phyloP scores from a whole-genome alignment of 1,139 yeast species.

The Suhomyces coccinellae region DNA sequence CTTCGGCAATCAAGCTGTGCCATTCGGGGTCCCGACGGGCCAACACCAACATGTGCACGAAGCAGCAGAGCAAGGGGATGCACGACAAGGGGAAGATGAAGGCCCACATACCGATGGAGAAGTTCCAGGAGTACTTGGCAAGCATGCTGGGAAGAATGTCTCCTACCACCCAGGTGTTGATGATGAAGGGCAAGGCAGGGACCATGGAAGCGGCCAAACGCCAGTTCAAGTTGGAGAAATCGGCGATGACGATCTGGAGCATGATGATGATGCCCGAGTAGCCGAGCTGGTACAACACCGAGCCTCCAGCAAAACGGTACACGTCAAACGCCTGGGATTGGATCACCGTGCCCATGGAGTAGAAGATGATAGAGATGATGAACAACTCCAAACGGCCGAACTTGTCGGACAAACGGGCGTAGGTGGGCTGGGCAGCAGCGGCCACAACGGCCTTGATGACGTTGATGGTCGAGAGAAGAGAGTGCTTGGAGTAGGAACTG shows the following conservation, averaged over 20 bases:
- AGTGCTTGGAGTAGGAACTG: slow-evolving; percentile 54
- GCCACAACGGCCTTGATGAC: slow-evolving; percentile 64
- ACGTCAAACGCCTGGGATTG: slow-evolving; percentile 68
- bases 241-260: slow-evolving; percentile 60
- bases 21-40: slow-evolving; percentile 56
- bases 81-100: slow-evolving; percentile 67
- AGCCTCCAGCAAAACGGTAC: slow-evolving; percentile 70
- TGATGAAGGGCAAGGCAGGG: slow-evolving; percentile 69
- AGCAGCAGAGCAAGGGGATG: slow-evolving; percentile 55
- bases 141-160: slow-evolving; percentile 31
- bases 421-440: slow-evolving; percentile 71
- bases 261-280: slow-evolving; percentile 63
- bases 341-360: slow-evolving; percentile 68
- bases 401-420: slow-evolving; percentile 67
- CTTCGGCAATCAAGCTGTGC: slow-evolving; percentile 26
- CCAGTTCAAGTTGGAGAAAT: slow-evolving; percentile 68
- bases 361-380: slow-evolving; percentile 55
- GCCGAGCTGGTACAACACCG: slow-evolving; percentile 70
- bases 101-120: slow-evolving; percentile 82
- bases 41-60: slow-evolving; percentile 53
- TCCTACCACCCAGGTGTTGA: slow-evolving; percentile 78
- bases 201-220: slow-evolving; percentile 61
- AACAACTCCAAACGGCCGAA: slow-evolving; percentile 68
- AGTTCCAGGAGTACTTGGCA: slow-evolving; percentile 53
- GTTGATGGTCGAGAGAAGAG: slow-evolving; percentile 63